Conservation (phyloP, 2,329 filamentous ascomycete species). For the Arthroderma sp. region DNA sequence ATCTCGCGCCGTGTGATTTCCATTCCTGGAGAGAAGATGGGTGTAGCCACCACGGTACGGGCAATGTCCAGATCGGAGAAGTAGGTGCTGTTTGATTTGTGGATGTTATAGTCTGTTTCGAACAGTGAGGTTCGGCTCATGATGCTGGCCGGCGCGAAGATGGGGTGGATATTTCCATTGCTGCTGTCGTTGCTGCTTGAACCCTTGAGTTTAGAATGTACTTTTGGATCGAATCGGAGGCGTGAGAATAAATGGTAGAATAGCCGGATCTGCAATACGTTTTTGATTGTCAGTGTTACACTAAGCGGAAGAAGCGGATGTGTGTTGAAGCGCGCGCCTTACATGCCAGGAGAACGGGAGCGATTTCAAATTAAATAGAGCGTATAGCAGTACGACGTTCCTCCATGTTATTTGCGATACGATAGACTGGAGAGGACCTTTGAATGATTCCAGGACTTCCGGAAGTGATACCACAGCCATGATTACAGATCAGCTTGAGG, state of each 20-base stretch:
- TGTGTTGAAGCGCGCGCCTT: slow-evolving; percentile 23
- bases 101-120: slow-evolving; percentile 77
- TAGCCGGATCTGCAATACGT: slow-evolving; percentile 39
- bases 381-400: slow-evolving; percentile 36
- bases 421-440: slow-evolving; percentile 4
- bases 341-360: slow-evolving; percentile 66
- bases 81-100: slow-evolving; percentile 76
- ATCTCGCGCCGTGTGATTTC: slow-evolving; percentile 40
- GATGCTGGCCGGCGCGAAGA: slow-evolving; percentile 61
- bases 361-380: slow-evolving; percentile 57
- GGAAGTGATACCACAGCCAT: slow-evolving; percentile 2
- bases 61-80: slow-evolving; percentile 76
- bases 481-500: background rate
- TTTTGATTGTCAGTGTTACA: slow-evolving; percentile 11
- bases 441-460: background rate
- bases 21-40: slow-evolving; percentile 49
- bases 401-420: slow-evolving; percentile 17
- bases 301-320: slow-evolving; percentile 21
- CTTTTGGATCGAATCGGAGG: slow-evolving; percentile 37
- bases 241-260: slow-evolving; percentile 46
- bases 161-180: slow-evolving; percentile 38
- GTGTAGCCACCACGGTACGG: slow-evolving; percentile 65
- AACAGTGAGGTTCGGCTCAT: slow-evolving; percentile 53
- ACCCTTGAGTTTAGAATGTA: slow-evolving; percentile 26
- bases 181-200: slow-evolving; percentile 20